Base-by-base conservation (phyloP, 2,329 filamentous ascomycete genomes). In the Neobulgaria alba region DNA sequence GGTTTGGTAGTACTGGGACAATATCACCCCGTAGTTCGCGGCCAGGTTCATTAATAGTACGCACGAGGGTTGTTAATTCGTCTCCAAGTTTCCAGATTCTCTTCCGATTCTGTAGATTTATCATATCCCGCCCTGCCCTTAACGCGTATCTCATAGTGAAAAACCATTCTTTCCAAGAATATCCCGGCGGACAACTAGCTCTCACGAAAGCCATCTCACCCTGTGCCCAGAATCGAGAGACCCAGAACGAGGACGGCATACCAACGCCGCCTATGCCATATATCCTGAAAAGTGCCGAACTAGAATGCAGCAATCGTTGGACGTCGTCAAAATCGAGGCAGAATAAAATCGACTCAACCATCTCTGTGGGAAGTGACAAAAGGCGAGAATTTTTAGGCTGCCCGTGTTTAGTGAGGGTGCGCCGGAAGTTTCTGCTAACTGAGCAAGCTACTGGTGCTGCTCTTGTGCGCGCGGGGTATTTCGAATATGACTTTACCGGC, bases 111-210 rank as follows among this genome's bases (percentile, higher is more conserved):
- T 23, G 32, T 20, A 43, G 29, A 18, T 36, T 43, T 26, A 39
- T 39, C 29, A 10, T 32, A 17, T 43, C 39, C 30, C 12, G 16
- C 3, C 41, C 36, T 31, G 35, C 15, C 15, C 29, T 35, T 31
- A 39, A 15, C 18, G 35, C 41, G 12, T 21, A 43, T 23, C 39
- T 39, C 10, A 39, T 39, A 10, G 19, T 39, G 14, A 43, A 39
- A 14, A 43, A 43, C 41, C 36, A 43, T 23, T 43, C 41, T 36
- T 31, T 43, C 41, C 32, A 39, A 19, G 41, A 43, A 39, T 31
- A 39, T 26, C 31, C 35, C 15, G 14, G n/a, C 31, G 31, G 36
- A 1, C 21, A 26, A 30, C 39, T 5, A 3, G 36, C 23, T 36
- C 36, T 30, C 16, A 26, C 32, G 23, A 43, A 43, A 15, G 21